Conservation (phyloP, 495 filamentous ascomycete genomes). For the Trichoderma orchidacearum region DNA sequence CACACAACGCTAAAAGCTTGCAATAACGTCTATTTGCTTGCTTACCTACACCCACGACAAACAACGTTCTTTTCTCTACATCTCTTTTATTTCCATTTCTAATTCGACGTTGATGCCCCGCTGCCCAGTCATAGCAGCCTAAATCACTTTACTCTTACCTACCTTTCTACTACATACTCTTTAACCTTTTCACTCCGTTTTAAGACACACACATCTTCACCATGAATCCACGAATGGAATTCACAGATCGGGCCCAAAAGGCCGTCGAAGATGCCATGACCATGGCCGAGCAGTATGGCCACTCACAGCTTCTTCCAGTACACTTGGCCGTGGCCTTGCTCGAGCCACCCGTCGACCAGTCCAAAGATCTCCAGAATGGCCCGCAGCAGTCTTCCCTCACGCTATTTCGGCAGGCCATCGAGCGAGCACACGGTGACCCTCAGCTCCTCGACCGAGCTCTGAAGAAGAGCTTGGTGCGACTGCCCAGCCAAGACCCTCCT, state of each 20-base stretch:
- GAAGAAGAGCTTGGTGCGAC: conserved; percentile 79
- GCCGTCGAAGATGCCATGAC: conserved; percentile 73
- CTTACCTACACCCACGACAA: neutral
- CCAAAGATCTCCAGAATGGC: conserved; percentile 56
- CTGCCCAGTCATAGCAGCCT: too few species aligned
- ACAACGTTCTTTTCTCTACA: too few species aligned
- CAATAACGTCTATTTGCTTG: neutral
- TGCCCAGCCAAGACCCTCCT: conserved; percentile 88
- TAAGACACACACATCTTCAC: conserved; percentile 6
- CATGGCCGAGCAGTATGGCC: conserved; percentile 74
- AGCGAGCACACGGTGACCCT: conserved; percentile 84
- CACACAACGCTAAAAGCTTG: neutral
- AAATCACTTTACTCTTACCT: neutral
- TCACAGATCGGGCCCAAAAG: conserved; percentile 83
- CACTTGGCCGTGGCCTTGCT: conserved; percentile 83
- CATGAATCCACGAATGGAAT: conserved; percentile 54
- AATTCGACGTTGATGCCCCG: too few species aligned
- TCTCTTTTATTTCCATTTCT: too few species aligned
- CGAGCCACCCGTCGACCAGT: conserved; percentile 66
- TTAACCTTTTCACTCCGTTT: neutral
- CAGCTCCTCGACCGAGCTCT: conserved; percentile 76
- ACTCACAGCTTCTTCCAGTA: conserved; percentile 76
- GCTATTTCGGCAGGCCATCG: conserved; percentile 85
- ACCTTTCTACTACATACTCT: neutral
- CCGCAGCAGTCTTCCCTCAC: conserved; percentile 50